Evolutionary conservation across 2,329 filamentous ascomycete species (phyloP).

Genomic region (Monilinia polystroma): DNA sequence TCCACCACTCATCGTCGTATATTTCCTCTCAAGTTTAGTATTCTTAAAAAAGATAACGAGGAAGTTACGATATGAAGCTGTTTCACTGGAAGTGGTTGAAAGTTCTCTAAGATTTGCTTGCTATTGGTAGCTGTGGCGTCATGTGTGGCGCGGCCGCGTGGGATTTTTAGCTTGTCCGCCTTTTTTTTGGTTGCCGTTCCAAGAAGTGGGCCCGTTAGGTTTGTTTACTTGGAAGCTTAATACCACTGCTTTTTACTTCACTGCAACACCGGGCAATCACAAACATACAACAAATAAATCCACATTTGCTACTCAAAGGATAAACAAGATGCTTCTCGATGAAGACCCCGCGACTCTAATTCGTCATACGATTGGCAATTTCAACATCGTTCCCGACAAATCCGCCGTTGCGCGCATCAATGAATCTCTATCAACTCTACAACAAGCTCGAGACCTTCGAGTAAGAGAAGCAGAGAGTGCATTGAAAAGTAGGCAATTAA

Average conservation of each 20-base stretch:
- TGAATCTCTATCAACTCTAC: slow-evolving; percentile 79
- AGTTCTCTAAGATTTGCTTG: slow-evolving; percentile 22
- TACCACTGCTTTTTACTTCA: slow-evolving; percentile 3
- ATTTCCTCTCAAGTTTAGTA: slow-evolving; percentile 13
- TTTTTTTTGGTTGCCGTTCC: slow-evolving; percentile 13
- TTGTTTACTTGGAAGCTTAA: slow-evolving; percentile 20
- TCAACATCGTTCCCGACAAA: slow-evolving; percentile 91
- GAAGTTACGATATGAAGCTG: slow-evolving; percentile 29
- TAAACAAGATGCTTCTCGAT: slow-evolving; percentile 79
- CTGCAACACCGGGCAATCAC: not conserved
- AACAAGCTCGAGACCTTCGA: slow-evolving; percentile 77
- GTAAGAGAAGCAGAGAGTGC: slow-evolving; percentile 67
- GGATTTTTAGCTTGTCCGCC: slow-evolving; percentile 8
- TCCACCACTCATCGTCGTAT: slow-evolving; percentile 36
- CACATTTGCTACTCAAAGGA: not conserved
- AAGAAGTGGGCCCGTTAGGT: slow-evolving; percentile 12
- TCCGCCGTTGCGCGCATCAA: slow-evolving; percentile 77
- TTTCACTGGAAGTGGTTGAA: slow-evolving; percentile 8
- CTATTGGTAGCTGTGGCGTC: slow-evolving; percentile 25
- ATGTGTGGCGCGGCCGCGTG: slow-evolving; percentile 18
- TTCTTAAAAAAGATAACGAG: slow-evolving; percentile 8
- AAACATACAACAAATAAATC: slow-evolving; percentile 9
- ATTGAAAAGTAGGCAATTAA: slow-evolving; percentile 54
- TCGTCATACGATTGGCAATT: slow-evolving; percentile 86
- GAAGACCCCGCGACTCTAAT: slow-evolving; percentile 91